Base-by-base conservation (phyloP, 192 early-diverging fungal genomes). In the Backusella circina region DNA sequence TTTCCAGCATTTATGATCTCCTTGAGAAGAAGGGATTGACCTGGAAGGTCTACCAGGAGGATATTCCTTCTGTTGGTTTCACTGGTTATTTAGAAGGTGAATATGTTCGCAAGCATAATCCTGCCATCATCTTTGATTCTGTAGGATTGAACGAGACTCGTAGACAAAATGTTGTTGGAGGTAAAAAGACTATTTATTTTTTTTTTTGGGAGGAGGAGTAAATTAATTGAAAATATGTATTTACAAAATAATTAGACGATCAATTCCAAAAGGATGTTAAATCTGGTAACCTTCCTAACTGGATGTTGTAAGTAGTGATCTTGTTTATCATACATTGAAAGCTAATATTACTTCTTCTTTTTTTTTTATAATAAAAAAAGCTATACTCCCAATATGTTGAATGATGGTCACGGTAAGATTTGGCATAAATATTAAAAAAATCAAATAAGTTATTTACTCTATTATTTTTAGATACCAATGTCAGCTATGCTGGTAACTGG, bases 381-480 rank as follows among this genome's bases (percentile, higher is more conserved):
- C 57, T 77, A 77, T n/a, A 77, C 75, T n/a, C 92, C 92, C 16
- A 84, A 93, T 80, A 83, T 90, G 74, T 77, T 75, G 26, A 86
- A 89, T 68, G 83, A 89, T 76, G 88, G 83, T 15, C 84, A 88
- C 33, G 78, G 54, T 61, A 61, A 61, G 3, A n/a, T 28, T 61
- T 28, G 23, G 13, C 54, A 28, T 61, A 10, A 28, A 61, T 28
- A 4, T 28, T 28, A 8, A 1, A 2, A 26, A 28, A 21, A 51
- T 21, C 18, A 61, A 61, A 12, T 4, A 28, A 0, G 1, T 12
- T 0, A 61, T 61, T 85, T 69, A 87, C 4, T n/a, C n/a, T 5
- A 2, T 33, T 33, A 10, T 31, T 67, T 32, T 61, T 12, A 61
- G 54, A 75, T 47, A 75, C 88, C 68, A 86, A 80, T 35, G 68